Evolutionary conservation across 2,329 filamentous ascomycete genomes (phyloP), one percentile per base, ranked within the genome.

Genomic region (Sporothrix brunneoviolacea): DNA sequence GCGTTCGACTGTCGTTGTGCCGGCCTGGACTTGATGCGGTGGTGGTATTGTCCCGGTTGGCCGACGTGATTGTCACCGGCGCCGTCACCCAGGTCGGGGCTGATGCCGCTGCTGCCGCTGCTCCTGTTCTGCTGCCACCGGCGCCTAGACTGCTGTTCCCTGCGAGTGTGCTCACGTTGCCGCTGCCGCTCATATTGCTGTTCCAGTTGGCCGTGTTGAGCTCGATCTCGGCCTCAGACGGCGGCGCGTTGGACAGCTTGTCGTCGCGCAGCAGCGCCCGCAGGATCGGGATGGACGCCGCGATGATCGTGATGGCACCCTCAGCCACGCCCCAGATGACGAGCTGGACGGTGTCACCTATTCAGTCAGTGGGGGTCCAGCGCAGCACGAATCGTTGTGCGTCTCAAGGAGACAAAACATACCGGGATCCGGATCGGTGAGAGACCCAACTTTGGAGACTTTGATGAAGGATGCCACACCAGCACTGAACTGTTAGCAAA

Each of bases 231-330:
- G 36, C 37, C 24, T 48, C 36, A 8, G 37, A 41, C 6, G 12
- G 46, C 9, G 27, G 37, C 9, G 27, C 27, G 6, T 41, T 45
- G 22, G 62, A 59, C 63, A 63, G 64, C n/a, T 48, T 48, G 46
- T 32, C 37, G 28, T 41, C 46, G 19, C 46, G 46, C 18, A 64
- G n/a, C n/a, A 65, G 47, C 6, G 60, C 61, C 6, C 62, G 59
- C 12, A 65, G 55, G 7, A 61, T 58, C 1, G 62, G 63, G 8
- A 65, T 60, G 8, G 59, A 64, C 6, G 63, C 58, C 0, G 64
- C 61, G 45, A 65, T 62, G 40, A 65, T 65, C 8, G 62, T 61
- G 16, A 64, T 53, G 15, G 60, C 56, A 5, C 58, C 58, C 41
- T 64, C 63, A 18, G 63, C 62, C 18, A 61, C 55, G 4, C 59